These are phyloP conservation scores for Pyrus betulifolia DNA, from an alignment of 306 rosid species.

Conservation along the genomic window DNA sequence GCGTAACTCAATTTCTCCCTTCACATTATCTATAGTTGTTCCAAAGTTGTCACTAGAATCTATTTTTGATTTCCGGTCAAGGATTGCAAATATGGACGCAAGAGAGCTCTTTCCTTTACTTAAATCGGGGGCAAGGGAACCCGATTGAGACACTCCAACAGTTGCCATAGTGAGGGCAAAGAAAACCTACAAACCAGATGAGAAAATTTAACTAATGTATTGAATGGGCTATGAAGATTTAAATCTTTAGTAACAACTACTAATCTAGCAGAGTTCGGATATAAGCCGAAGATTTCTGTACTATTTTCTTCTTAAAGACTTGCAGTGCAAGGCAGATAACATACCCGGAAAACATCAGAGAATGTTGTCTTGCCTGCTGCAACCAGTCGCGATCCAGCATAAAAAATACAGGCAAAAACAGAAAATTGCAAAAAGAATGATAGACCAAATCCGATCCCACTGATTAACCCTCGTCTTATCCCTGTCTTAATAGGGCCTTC, in stretches of 20 bases:
- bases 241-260: background rate
- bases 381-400: conserved; percentile 57
- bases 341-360: conserved; percentile 49
- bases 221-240: background rate
- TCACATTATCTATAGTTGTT: conserved; percentile 19
- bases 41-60: conserved; percentile 35
- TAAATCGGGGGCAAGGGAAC: conserved; percentile 31
- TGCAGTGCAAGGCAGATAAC: background rate
- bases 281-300: background rate
- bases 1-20: conserved; percentile 32
- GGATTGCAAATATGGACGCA: conserved; percentile 31
- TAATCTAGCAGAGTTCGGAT: background rate
- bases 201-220: background rate
- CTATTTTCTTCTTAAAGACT: background rate
- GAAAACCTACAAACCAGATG: conserved; percentile 30
- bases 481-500: conserved; percentile 47
- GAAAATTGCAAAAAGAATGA: conserved; percentile 44
- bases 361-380: conserved; percentile 34
- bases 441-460: conserved; percentile 48
- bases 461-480: conserved; percentile 37
- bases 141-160: conserved; percentile 27
- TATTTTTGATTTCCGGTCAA: conserved; percentile 30
- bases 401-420: conserved; percentile 45
- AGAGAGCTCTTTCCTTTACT: conserved; percentile 32
- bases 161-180: conserved; percentile 41